Conservation (phyloP, 2,329 filamentous ascomycete genomes). For the Talaromyces sp. region DNA sequence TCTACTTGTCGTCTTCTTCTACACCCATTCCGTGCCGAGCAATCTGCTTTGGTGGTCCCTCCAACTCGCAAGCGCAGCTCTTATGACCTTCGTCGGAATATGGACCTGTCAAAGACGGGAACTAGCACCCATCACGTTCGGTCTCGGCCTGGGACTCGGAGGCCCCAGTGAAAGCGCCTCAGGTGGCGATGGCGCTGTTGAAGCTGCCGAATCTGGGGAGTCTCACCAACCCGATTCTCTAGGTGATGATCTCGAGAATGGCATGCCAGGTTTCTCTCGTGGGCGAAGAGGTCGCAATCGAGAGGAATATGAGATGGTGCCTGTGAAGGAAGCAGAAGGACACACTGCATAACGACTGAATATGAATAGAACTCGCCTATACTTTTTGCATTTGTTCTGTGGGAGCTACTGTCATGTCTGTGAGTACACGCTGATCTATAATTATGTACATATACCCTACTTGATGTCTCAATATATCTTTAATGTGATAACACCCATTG, state of each 20-base stretch:
- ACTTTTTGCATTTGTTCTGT: conserved; percentile 11
- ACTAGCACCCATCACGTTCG: conserved; percentile 83
- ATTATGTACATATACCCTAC: conserved; percentile 12
- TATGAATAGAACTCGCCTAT: conserved; percentile 11
- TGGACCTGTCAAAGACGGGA: conserved; percentile 93
- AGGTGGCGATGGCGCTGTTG: conserved; percentile 20
- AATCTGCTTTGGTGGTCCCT: conserved; percentile 85
- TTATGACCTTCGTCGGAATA: conserved; percentile 72
- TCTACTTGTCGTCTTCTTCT: conserved; percentile 72
- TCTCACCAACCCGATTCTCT: conserved; percentile 12
- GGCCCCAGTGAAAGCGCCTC: conserved; percentile 21
- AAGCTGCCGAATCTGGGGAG: conserved; percentile 16
- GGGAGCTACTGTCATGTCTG: neutral
- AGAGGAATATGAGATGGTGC: conserved; percentile 38
- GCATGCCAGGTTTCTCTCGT: conserved; percentile 29
- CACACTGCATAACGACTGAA: conserved; percentile 30
- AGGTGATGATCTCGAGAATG: conserved; percentile 22
- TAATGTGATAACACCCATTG: neutral
- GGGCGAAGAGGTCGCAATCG: conserved; percentile 33
- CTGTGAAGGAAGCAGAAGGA: conserved; percentile 33
- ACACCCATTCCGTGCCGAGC: conserved; percentile 71
- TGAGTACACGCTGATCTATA: conserved; percentile 13
- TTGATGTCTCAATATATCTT: neutral
- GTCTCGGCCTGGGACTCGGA: conserved; percentile 49
- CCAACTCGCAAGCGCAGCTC: conserved; percentile 58